phyloP scores from a whole-genome alignment of 345 rosid genomes.

The Heritiera fomes region DNA sequence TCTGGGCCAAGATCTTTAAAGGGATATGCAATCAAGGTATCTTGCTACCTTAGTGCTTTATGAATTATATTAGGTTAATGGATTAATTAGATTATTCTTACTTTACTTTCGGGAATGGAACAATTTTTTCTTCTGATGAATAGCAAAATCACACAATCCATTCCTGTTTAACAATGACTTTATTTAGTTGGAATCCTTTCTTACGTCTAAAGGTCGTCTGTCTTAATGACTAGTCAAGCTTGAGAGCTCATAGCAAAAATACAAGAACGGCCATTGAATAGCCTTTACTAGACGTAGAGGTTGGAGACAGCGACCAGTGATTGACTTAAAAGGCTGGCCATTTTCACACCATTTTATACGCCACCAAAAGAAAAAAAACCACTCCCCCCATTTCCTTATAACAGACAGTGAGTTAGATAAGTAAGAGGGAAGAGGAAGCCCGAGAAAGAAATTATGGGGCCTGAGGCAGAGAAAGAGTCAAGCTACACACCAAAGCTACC shows the following conservation, averaged over 20 bases:
- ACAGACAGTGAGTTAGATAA: not conserved
- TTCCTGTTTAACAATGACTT: not conserved
- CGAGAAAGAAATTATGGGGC: conserved; percentile 27
- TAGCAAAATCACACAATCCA: not conserved
- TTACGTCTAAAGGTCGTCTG: not conserved
- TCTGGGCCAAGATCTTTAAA: not conserved
- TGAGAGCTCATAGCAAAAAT: not conserved
- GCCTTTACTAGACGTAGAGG: not conserved
- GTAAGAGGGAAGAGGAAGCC: not conserved
- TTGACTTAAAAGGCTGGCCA: not conserved
- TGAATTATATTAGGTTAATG: not conserved
- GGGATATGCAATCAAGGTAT: conserved; percentile 12
- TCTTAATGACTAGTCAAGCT: not conserved
- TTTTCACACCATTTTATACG: conserved; percentile 1
- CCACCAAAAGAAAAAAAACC: not conserved
- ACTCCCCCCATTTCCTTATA: not conserved
- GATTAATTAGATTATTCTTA: not conserved
- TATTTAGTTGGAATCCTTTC: not conserved
- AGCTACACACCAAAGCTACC: conserved; percentile 38
- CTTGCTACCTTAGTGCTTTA: not conserved
- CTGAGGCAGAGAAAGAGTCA: conserved; percentile 34
- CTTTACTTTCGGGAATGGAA: not conserved
- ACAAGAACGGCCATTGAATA: not conserved
- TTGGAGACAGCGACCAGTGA: not conserved
- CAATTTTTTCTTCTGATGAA: not conserved